Base-by-base conservation (phyloP, 1,284 basidiomycete species). In the Phylloboletellus chloephorus region DNA sequence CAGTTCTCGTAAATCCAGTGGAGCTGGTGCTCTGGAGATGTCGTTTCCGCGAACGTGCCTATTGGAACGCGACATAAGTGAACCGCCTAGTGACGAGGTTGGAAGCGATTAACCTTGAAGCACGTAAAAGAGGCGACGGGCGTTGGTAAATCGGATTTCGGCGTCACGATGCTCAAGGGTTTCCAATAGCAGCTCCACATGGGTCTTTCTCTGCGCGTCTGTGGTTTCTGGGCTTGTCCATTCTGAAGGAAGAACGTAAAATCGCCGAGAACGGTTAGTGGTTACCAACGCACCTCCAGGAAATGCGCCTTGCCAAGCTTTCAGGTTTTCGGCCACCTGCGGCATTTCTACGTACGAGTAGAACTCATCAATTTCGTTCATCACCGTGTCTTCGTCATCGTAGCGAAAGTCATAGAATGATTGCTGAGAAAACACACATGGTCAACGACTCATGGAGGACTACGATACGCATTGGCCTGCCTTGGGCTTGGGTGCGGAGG, bases 331-430 rank as follows among this genome's bases (percentile, higher is more conserved):
- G 3, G 81, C 79, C 11, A 94, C 82, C 60, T 93, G 88, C 1
- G 86, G 81, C 72, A 93, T 91, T 68, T 98, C 95, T 44, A 95
- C 84, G 67, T 97, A 98, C 19, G 92, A 92, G 67, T 96, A 98
- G 67, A 98, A 98, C 66, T 98, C 96, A 50, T 98, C 89, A 33
- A 99, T 85, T 65, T 98, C 96, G 54, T 90, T 88, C 73, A 94
- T 84, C 31, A 97, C 80, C 12, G 87, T 89, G 64, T 98, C 92
- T 56, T 95, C 89, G 61, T 98, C 95, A 52, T 93, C 88, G 61
- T 95, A 95, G 47, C 82, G 79, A 65, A 88, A 94, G 68, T 92
- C 89, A 63, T 88, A 94, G 54, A 78, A 79, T 23, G 78, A 82
- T 79, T 88, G 79, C 87, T 89, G 68, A 56, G 53, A 51, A 55